Base-by-base conservation (phyloP, 1,284 basidiomycete species). In the Ustilago nuda region DNA sequence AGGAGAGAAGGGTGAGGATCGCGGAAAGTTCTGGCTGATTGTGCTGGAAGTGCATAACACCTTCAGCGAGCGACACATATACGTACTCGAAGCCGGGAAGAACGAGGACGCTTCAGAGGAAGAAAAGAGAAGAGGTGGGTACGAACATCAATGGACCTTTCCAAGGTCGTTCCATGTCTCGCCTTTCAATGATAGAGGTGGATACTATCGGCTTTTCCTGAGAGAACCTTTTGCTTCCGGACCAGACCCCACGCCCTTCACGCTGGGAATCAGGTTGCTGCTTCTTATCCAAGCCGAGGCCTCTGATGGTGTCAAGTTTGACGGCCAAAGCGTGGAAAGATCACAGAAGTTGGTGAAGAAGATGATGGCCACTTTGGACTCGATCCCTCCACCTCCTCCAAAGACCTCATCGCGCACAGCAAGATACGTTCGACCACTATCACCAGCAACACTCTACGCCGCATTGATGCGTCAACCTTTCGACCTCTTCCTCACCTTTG, bases 11-110 rank as follows among this genome's bases (percentile, higher is more conserved):
- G 35, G 11, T 8, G 48, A n/a, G 35, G 43, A 53, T 13, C n/a
- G 68, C 17, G 81, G 81, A 11, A 27, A 37, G 1, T 74, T 83
- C 32, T 89, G 89, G 86, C 81, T 89, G 19, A 87, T 89, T 8
- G 87, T 92, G 0, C 86, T 93, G 4, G 92, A 93, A 89, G 91
- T 93, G 13, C 92, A 93, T 81, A 93, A 92, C 81, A 92, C 92
- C 0, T 93, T 93, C 82, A 89, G 90, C 4, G 92, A 93, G 85
- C 88, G 89, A 57, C 92, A 92, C 84, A 88, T 91, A 86, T 92
- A 86, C 70, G 66, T 85, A 2, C 74, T 85, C 0, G 86, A 89
- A 66, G 76, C 88, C 0, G 89, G 88, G 8, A 80, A 61, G 23
- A 63, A 85, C 32, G 84, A 87, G 48, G 89, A 91, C 19, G 52